Conservation (phyloP, 139 green algal genomes). For the Volvox reticuliferus region DNA sequence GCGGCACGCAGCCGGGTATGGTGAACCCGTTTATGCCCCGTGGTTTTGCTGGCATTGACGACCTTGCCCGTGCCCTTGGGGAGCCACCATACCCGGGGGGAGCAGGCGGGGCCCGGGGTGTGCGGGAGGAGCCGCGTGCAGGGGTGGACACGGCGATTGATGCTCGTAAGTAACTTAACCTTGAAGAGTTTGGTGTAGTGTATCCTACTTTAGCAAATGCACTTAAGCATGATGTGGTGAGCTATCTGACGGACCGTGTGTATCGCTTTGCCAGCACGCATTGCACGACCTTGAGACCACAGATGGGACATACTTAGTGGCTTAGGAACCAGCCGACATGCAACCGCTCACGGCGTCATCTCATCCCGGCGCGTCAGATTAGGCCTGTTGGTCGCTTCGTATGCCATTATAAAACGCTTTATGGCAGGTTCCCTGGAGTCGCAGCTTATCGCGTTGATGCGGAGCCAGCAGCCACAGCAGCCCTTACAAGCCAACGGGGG, state of each 20-base stretch:
- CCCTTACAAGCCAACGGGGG: not conserved
- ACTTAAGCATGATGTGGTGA: no score
- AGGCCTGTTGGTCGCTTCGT: no score
- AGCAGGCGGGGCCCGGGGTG: not conserved
- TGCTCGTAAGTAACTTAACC: conserved; percentile 27
- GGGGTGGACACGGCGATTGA: conserved; percentile 46
- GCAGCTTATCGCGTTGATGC: conserved; percentile 51
- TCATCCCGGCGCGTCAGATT: no score
- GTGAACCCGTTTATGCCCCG: not conserved
- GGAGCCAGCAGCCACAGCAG: conserved; percentile 28
- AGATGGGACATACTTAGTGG: no score
- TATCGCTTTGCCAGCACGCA: no score
- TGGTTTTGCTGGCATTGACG: not conserved
- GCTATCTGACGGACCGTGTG: no score
- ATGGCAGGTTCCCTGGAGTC: conserved; percentile 57
- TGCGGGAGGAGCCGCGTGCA: conserved; percentile 30
- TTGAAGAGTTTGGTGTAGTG: no score
- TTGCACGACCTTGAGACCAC: no score
- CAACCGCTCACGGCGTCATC: no score
- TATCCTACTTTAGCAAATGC: no score
- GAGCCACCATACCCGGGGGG: not conserved
- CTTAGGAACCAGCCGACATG: no score
- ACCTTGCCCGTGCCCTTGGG: not conserved
- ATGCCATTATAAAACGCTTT: not conserved
- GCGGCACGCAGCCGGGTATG: not conserved